Base-by-base conservation (phyloP, 2,329 filamentous ascomycete species). In the Trichoderma sp. region DNA sequence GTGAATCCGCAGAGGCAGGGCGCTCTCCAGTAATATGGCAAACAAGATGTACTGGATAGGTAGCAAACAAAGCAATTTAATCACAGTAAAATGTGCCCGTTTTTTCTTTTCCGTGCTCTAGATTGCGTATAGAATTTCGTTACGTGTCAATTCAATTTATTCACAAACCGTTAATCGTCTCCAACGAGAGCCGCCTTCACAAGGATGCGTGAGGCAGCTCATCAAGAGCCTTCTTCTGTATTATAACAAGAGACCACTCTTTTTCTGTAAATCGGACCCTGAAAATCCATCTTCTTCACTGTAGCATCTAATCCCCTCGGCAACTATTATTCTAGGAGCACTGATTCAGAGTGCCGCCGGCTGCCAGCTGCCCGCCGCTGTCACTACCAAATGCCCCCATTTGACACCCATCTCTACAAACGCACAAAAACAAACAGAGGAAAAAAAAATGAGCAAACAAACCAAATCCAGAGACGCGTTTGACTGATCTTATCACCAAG, bases 311-410 rank as follows among this genome's bases (percentile, higher is more conserved):
- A 37, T 67, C 29, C 29, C 55, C 63, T 59, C 8, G 31, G 55
- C 29, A 37, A 68, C 57, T 5, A 19, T 13, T 52, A 33, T 24
- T 56, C 16, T 29, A 8, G 27, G 14, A 11, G 21, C 27, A 27
- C 10, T 33, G 24, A 40, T 68, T 56, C 53, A 16, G 47, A 27
- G 14, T 52, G n/a, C 31, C n/a, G 19, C 57, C 31, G 14, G 40
- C 40, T 37, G 53, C 64, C 55, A 67, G 64, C 64, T 67, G 64
- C 13, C 64, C 21, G 29, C 55, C 64, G 59, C 55, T 52, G 64
- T 67, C 53, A 67, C 64, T 21, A 10, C 40, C 21, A 21, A n/a
- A 52, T 37, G 33, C 10, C 27, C 31, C 40, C 29, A 58, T 49
- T 21, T 10, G 52, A 11, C n/a, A 10, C 57, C 29, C n/a, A 14